phyloP scores from a whole-genome alignment of 176 grass and related monocot genomes.

The Cenchrus americanus region DNA sequence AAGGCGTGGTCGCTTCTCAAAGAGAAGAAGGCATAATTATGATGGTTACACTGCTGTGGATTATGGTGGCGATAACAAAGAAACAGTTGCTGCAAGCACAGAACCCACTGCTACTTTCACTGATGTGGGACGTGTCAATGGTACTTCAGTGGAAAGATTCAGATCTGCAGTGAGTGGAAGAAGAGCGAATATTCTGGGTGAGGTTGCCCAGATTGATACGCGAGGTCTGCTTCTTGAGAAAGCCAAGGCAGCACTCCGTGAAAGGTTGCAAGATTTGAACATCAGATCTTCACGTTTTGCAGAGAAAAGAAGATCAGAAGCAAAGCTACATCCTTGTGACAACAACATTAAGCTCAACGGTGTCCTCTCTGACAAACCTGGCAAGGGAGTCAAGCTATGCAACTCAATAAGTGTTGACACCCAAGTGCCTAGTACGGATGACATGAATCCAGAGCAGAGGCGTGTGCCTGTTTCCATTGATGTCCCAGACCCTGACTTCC shows the following conservation, averaged over 20 bases:
- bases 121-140: slow-evolving; percentile 50
- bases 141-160: slow-evolving; percentile 47
- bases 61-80: slow-evolving; percentile 53
- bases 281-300: slow-evolving; percentile 35
- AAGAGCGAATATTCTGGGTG: slow-evolving; percentile 62
- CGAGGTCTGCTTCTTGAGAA: slow-evolving; percentile 70
- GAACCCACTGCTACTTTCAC: slow-evolving; percentile 44
- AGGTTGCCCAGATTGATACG: slow-evolving; percentile 66
- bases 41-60: slow-evolving; percentile 37
- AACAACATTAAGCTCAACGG: slow-evolving; percentile 50
- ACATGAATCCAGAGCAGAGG: slow-evolving; percentile 49
- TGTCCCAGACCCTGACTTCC: slow-evolving; percentile 96
- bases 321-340: slow-evolving; percentile 43
- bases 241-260: slow-evolving; percentile 51
- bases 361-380: slow-evolving; percentile 36
- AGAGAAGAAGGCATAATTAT: slow-evolving; percentile 54
- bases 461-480: slow-evolving; percentile 68
- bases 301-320: slow-evolving; percentile 50
- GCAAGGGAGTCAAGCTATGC: slow-evolving; percentile 46
- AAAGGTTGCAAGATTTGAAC: slow-evolving; percentile 65
- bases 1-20: slow-evolving; percentile 52
- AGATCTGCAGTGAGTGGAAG: slow-evolving; percentile 58
- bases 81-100: slow-evolving; percentile 43
- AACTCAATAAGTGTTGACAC: slow-evolving; percentile 40
- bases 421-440: slow-evolving; percentile 35